Evolutionary conservation across 73 alveolate genomes (phyloP), one percentile per base, ranked within the genome.

Genomic region (Paramecium biaurelia): DNA sequence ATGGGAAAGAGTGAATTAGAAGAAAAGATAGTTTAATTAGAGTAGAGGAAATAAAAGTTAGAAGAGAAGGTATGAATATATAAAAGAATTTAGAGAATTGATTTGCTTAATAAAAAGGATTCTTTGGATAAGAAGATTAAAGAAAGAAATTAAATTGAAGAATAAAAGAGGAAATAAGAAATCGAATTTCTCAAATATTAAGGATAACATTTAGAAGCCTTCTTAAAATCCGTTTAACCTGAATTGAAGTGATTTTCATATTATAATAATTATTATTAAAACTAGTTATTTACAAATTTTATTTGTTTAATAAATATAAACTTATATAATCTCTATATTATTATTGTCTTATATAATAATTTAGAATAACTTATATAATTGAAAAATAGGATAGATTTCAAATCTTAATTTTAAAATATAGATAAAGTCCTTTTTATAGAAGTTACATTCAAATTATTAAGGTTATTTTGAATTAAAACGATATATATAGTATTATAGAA

Each of bases 1-100:
- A 96, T 95, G 88, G 99, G 99, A 11, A 97, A 97, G 57, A 98
- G 97, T 92, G 99, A 97, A 37, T 85, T 96, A 26, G 98, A 97
- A 82, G 95, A 95, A 37, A 96, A 93, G 85, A 95, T 97, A 82
- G 97, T 92, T 21, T 96, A 95, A 45, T 85, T 97, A 11, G 99
- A 97, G 79, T 59, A 93, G 49, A 95, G 95, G 88, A 97, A 97
- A 85, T 90, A 93, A 1, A 97, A 96, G 57, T 93, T 97, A 8
- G 98, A 95, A 85, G 97, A 97, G 76, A 97, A 95, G 93, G 98
- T 96, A 41, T 45, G 35, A 11, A 57, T 42, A 20, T 72, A 21
- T 24, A 23, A 35, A 18, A 53, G 15, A 4, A 28, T 42, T 42
- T 23, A 94, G 93, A 68, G 90, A 49, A 93, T 95, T 24, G 98